Evolutionary conservation across 106 monocot genomes (phyloP).

Genomic region (Narthecium ossifragum): DNA sequence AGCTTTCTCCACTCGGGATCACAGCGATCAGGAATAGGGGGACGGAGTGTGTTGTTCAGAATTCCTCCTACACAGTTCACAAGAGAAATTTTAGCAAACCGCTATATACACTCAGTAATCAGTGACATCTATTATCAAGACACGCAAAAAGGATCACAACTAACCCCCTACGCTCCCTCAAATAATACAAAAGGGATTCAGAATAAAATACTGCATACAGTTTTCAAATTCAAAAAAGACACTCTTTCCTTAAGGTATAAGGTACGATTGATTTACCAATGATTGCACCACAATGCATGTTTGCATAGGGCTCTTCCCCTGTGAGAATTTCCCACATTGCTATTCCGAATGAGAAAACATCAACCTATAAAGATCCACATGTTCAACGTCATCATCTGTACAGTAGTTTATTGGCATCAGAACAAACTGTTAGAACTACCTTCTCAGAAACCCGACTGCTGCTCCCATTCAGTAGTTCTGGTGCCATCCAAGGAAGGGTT

Average conservation of each 20-base stretch:
- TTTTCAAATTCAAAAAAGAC: too few species aligned
- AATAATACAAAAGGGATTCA: too few species aligned
- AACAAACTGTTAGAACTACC: too few species aligned
- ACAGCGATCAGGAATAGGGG: slow-evolving; percentile 55
- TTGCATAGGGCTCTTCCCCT: slow-evolving; percentile 67
- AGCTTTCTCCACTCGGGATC: slow-evolving; percentile 70
- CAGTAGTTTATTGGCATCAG: too few species aligned
- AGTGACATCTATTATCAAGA: too few species aligned
- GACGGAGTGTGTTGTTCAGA: slow-evolving; percentile 74
- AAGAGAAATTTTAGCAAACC: too few species aligned
- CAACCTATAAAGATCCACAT: slow-evolving; percentile 23
- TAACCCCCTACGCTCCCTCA: too few species aligned
- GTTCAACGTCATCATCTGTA: too few species aligned
- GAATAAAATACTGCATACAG: too few species aligned
- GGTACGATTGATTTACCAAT: slow-evolving; percentile 65
- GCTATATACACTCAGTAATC: too few species aligned
- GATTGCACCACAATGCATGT: slow-evolving; percentile 70
- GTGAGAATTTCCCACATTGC: slow-evolving; percentile 57
- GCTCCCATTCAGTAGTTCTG: slow-evolving; percentile 76
- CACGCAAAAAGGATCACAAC: too few species aligned
- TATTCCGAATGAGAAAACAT: slow-evolving; percentile 77
- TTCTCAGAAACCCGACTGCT: slow-evolving; percentile 84
- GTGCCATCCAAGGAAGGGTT: slow-evolving; percentile 98
- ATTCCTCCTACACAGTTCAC: slow-evolving; percentile 62
- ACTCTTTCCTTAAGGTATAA: too few species aligned